Conservation (phyloP, 169 alveolate genomes). For the Plasmodium inui region DNA sequence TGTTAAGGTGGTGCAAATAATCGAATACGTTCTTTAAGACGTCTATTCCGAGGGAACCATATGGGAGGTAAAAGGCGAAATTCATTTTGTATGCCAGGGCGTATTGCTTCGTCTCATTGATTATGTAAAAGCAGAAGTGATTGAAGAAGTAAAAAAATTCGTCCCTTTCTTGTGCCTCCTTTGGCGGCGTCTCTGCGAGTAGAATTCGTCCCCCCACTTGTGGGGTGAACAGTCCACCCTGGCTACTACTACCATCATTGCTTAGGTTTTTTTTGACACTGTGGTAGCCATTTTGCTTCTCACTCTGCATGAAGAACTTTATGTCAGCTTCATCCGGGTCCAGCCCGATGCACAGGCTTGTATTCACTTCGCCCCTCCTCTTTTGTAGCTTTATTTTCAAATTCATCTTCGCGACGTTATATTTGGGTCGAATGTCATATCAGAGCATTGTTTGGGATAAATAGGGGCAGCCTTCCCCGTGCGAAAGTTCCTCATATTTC, state of each 20-base stretch:
- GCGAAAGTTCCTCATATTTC: not conserved
- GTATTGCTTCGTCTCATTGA: conserved; percentile 78
- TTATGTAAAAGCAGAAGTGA: conserved; percentile 81
- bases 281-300: conserved; percentile 67
- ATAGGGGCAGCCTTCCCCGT: not conserved
- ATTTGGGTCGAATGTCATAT: not conserved
- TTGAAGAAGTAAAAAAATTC: conserved; percentile 65
- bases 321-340: conserved; percentile 84
- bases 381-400: conserved; percentile 48
- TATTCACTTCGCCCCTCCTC: conserved; percentile 40
- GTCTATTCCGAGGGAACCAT: conserved; percentile 83
- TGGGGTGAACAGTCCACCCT: conserved; percentile 24
- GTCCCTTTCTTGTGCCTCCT: conserved; percentile 20
- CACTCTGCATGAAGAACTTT: conserved; percentile 78
- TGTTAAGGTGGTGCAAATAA: conserved; percentile 62
- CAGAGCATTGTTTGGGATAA: not conserved
- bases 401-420: conserved; percentile 11
- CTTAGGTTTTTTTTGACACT: conserved; percentile 44
- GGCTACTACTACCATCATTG: not conserved
- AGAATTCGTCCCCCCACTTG: conserved; percentile 41
- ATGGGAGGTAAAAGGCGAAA: conserved; percentile 85
- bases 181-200: not conserved
- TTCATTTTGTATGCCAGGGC: conserved; percentile 83
- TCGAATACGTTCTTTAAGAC: conserved; percentile 83
- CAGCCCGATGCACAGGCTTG: conserved; percentile 83